These are phyloP conservation scores for Colletotrichum tamarilloi DNA, from an alignment of 2,329 filamentous ascomycete species.

Conservation along the genomic window DNA sequence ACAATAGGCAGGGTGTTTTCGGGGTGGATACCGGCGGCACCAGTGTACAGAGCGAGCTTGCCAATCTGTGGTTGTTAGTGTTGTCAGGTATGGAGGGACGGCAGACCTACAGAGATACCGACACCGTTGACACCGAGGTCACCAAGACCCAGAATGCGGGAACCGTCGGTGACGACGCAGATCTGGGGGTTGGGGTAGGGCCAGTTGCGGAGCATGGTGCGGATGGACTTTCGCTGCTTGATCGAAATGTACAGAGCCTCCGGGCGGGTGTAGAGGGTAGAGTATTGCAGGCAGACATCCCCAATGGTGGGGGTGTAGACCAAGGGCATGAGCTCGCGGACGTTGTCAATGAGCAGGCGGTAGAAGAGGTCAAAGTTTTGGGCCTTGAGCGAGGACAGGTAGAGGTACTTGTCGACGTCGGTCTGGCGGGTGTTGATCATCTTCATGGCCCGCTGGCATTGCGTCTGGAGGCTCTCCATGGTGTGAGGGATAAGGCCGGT, in stretches of 20 bases:
- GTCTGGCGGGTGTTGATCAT: slow-evolving; percentile 78
- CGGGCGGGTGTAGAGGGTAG: slow-evolving; percentile 92
- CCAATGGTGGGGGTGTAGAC: slow-evolving; percentile 94
- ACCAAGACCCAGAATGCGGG: slow-evolving; percentile 89
- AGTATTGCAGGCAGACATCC: slow-evolving; percentile 96
- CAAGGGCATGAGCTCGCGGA: slow-evolving; percentile 82
- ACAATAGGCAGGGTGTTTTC: slow-evolving; percentile 82
- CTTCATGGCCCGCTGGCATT: slow-evolving; percentile 75
- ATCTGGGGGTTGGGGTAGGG: slow-evolving; percentile 91
- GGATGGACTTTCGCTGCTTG: slow-evolving; percentile 90
- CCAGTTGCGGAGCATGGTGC: slow-evolving; percentile 93
- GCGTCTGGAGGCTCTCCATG: slow-evolving; percentile 69
- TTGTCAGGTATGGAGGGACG: not conserved
- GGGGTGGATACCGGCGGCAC: slow-evolving; percentile 93
- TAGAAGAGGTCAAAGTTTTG: slow-evolving; percentile 87
- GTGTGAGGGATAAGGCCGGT: slow-evolving; percentile 74
- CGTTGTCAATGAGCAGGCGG: slow-evolving; percentile 81
- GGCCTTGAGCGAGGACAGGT: slow-evolving; percentile 79
- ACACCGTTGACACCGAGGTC: slow-evolving; percentile 98
- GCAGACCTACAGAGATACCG: slow-evolving; percentile 83
- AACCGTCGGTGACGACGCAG: slow-evolving; percentile 96
- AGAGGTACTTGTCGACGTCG: slow-evolving; percentile 84
- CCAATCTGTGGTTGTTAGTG: slow-evolving; percentile 70
- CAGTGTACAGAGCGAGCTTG: slow-evolving; percentile 95
- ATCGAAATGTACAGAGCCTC: slow-evolving; percentile 97